Conservation (phyloP, 2,329 filamentous ascomycete genomes). For the Pyrenophora graminea region DNA sequence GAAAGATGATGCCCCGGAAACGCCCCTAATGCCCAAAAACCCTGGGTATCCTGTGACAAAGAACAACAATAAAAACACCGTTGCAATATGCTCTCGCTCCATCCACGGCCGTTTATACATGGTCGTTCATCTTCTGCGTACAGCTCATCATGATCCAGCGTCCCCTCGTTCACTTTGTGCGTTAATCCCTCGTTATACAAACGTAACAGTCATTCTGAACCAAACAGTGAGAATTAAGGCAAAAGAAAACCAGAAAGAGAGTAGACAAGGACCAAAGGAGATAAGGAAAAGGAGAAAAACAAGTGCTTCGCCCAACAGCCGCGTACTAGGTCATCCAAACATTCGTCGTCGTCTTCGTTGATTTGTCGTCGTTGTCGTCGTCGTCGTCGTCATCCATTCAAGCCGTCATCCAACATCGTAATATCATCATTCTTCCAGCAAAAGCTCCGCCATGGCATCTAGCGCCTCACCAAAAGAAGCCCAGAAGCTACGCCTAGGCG, state of each 20-base stretch:
- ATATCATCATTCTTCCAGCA: conserved; percentile 10
- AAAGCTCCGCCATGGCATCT: conserved; percentile 22
- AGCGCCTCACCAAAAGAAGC: conserved; percentile 25
- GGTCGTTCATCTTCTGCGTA: too few species aligned
- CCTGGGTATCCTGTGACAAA: too few species aligned
- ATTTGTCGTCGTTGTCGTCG: neutral
- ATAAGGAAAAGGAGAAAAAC: neutral
- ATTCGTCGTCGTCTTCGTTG: too few species aligned
- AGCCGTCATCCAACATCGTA: too few species aligned
- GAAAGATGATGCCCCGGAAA: neutral
- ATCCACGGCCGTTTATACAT: too few species aligned
- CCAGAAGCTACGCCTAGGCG: conserved; percentile 26
- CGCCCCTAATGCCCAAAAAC: too few species aligned
- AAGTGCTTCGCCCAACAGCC: neutral
- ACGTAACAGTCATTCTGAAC: too few species aligned
- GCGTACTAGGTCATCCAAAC: neutral
- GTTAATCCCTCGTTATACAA: neutral
- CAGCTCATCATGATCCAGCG: too few species aligned
- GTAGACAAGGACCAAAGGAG: neutral
- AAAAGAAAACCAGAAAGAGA: neutral
- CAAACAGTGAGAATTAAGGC: neutral
- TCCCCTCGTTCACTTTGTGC: neutral
- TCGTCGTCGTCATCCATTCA: neutral
- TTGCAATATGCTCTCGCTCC: too few species aligned
- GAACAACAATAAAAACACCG: too few species aligned